Conservation (phyloP, 2,329 filamentous ascomycete species). For the Graphium sp. region DNA sequence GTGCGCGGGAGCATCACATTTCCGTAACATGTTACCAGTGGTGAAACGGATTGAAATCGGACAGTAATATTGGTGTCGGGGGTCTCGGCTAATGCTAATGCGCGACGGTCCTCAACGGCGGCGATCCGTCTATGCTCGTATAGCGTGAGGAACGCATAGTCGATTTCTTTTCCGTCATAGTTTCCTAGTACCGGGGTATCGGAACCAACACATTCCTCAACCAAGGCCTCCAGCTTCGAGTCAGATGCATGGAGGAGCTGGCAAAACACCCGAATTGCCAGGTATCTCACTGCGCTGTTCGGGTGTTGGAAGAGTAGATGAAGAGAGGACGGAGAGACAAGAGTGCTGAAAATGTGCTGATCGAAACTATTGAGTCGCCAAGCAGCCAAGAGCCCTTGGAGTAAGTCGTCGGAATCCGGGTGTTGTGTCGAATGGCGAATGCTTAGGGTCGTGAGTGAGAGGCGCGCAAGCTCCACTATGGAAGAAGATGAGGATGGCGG, state of each 20-base stretch:
- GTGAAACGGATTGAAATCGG: conserved; percentile 30
- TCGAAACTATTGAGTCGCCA: conserved; percentile 74
- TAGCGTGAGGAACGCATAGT: conserved; percentile 58
- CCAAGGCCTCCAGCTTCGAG: conserved; percentile 54
- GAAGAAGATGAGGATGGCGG: conserved; percentile 12
- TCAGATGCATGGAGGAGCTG: conserved; percentile 69
- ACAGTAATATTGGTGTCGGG: too few relatives aligned
- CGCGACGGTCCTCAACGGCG: conserved; percentile 4
- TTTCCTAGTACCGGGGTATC: conserved; percentile 45
- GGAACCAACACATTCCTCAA: conserved; percentile 45
- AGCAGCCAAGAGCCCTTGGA: conserved; percentile 41
- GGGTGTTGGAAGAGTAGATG: conserved; percentile 49
- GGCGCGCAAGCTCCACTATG: too few relatives aligned
- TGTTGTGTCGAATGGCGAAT: conserved; percentile 1
- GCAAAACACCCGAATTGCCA: conserved; percentile 69
- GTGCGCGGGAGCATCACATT: conserved; percentile 50
- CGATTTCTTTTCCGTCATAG: conserved; percentile 61
- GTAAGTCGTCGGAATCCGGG: conserved; percentile 8
- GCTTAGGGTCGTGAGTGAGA: too few relatives aligned
- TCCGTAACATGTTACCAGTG: conserved; percentile 47
- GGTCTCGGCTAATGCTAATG: conserved; percentile 7
- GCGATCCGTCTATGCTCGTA: conserved; percentile 37
- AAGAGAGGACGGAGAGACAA: conserved; percentile 50
- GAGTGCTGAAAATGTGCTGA: conserved; percentile 44
- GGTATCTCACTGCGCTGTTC: conserved; percentile 50